Conservation (phyloP, 2,329 filamentous ascomycete species). For the Remersonia thermophila region DNA sequence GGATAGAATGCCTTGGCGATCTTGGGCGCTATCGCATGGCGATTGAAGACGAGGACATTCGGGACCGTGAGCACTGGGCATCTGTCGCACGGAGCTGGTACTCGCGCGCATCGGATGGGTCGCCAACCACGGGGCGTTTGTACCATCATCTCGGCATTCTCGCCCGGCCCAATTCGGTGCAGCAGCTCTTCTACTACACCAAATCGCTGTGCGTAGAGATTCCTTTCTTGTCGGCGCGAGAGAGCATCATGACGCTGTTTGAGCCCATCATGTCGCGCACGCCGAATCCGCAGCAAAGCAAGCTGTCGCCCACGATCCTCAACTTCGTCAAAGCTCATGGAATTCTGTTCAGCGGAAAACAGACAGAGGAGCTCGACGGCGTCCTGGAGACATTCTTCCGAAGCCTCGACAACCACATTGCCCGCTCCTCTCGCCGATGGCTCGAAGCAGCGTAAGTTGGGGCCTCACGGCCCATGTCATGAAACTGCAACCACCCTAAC, state of each 20-base stretch:
- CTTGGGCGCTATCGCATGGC: conserved; percentile 75
- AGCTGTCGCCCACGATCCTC: conserved; percentile 38
- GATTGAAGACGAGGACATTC: conserved; percentile 69
- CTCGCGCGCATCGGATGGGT: conserved; percentile 63
- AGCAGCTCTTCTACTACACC: conserved; percentile 61
- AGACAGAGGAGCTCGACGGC: conserved; percentile 32
- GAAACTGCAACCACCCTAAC: background rate
- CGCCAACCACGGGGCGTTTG: conserved; percentile 62
- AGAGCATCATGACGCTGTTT: conserved; percentile 59
- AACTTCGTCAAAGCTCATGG: conserved; percentile 53
- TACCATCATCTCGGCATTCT: conserved; percentile 83
- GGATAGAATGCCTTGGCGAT: conserved; percentile 89
- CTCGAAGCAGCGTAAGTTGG: conserved; percentile 29
- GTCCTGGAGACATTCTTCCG: conserved; percentile 37
- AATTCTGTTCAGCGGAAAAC: conserved; percentile 45
- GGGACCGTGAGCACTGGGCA: conserved; percentile 71
- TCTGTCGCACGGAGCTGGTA: conserved; percentile 76
- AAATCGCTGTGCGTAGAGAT: conserved; percentile 58
- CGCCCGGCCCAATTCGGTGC: conserved; percentile 54
- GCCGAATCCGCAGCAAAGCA: conserved; percentile 22
- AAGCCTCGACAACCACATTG: conserved; percentile 46
- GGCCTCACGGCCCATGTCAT: background rate
- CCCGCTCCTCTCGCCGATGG: conserved; percentile 37
- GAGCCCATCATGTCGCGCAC: conserved; percentile 37
- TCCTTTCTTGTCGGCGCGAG: conserved; percentile 54